Base-by-base conservation (phyloP, 2,329 filamentous ascomycete species). In the Ophiognomonia clavigignenti-juglandacearum region DNA sequence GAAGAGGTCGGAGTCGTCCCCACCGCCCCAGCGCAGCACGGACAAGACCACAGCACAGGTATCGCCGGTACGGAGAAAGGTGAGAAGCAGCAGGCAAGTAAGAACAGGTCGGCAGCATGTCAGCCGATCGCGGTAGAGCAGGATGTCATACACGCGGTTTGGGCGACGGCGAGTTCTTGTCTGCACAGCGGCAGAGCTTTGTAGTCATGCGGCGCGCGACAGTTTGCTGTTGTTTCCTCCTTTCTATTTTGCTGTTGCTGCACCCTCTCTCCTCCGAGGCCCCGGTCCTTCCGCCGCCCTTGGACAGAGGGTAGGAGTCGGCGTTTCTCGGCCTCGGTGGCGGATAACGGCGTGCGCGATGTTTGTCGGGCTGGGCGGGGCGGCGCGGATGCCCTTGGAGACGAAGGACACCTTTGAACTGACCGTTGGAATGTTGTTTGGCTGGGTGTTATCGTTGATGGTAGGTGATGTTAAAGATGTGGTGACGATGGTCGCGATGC, bases 331-430 rank as follows among this genome's bases (percentile, higher is more conserved):
- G 43, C 35, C 35, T 37, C 32, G 43, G 43, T 37, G 34, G 24
- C 49, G 35, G n/a, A 45, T 51, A 51, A 51, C 49, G 46, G 38
- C n/a, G n/a, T n/a, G n/a, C n/a, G n/a, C n/a, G n/a, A n/a, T 42
- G 39, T 20, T 36, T 52, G 42, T 3, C 46, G 4, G 16, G 42
- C 43, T n/a, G 34, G 50, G 46, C 50, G 50, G 46, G 26, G 39
- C 43, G 43, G 39, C 43, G 46, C 46, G 50, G 50, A 34, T 27
- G 40, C 49, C 50, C 50, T 46, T 43, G 24, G 40, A 32, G 43
- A 36, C 20, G 37, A 26, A 46, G 47, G 46, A 52, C 50, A 49
- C 50, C 50, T 52, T 52, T 52, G 50, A 52, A 52, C 50, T 52
- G 32, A 52, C 50, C 50, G 37, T 31, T 43, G 45, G 26, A 6